Evolutionary conservation across 768 basidiomycete species (phyloP).

Genomic region (Lactarius indigo): DNA sequence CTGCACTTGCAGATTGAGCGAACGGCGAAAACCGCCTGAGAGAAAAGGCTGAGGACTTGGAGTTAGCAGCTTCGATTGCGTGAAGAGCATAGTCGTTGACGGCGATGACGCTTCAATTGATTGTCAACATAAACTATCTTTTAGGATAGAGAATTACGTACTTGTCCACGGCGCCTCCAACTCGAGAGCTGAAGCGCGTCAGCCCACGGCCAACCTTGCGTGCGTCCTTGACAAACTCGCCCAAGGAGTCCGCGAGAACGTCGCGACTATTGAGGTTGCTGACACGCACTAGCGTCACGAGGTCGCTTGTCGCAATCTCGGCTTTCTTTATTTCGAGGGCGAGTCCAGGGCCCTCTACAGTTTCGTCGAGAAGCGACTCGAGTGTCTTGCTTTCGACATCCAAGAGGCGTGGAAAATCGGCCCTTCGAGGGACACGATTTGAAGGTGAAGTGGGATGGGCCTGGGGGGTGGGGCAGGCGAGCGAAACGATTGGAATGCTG

Average conservation of each 20-base stretch:
- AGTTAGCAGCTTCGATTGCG: conserved; percentile 43
- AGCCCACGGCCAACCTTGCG: conserved; percentile 56
- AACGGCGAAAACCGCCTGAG: conserved; percentile 32
- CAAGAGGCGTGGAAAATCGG: conserved; percentile 60
- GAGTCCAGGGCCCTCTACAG: conserved; percentile 54
- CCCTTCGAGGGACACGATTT: conserved; percentile 37
- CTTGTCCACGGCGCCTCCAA: conserved; percentile 75
- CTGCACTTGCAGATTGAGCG: conserved; percentile 30
- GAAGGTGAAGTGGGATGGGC: conserved; percentile 9
- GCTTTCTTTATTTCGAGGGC: conserved; percentile 70
- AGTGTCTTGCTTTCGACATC: conserved; percentile 60
- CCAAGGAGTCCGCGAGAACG: conserved; percentile 48
- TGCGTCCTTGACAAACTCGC: conserved; percentile 57
- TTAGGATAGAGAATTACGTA: conserved; percentile 34
- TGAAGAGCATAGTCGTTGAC: conserved; percentile 68
- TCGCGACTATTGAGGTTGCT: conserved; percentile 64
- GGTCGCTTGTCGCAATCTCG: conserved; percentile 71
- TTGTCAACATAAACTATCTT: background rate
- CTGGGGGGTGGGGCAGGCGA: conserved; percentile 35
- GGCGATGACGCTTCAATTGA: conserved; percentile 55
- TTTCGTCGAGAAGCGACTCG: conserved; percentile 57
- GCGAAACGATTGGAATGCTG: conserved; percentile 55
- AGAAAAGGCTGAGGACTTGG: conserved; percentile 31
- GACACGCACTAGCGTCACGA: conserved; percentile 56
- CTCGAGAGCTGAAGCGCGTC: conserved; percentile 58